phyloP scores from a whole-genome alignment of 768 basidiomycete genomes.

The Termitomyces sp. region DNA sequence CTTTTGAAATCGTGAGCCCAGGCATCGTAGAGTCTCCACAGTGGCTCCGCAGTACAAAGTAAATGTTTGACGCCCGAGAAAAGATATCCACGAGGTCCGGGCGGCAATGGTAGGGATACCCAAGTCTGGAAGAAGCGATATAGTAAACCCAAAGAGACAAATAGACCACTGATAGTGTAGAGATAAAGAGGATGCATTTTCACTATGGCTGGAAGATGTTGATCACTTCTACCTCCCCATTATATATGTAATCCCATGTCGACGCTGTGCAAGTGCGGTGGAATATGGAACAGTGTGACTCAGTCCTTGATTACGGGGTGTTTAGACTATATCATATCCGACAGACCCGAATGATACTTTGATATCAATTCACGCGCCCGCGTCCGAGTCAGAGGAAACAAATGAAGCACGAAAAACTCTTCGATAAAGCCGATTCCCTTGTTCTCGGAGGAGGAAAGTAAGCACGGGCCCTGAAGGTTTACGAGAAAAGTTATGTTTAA shows the following conservation, averaged over 20 bases:
- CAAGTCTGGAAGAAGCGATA: slow-evolving; percentile 2
- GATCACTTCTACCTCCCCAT: not conserved
- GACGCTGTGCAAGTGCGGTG: slow-evolving; percentile 9
- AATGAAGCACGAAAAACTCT: not conserved
- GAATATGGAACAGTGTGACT: slow-evolving; percentile 2
- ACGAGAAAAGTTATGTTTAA: not conserved
- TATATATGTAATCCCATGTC: slow-evolving; percentile 3
- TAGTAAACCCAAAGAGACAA: not conserved
- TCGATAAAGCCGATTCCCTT: not conserved
- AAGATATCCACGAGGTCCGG: slow-evolving; percentile 24
- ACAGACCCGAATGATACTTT: not conserved
- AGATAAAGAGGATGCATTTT: slow-evolving; percentile 10
- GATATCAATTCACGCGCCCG: not conserved
- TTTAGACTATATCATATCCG: not conserved
- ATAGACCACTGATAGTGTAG: slow-evolving; percentile 7
- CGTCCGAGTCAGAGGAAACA: not conserved
- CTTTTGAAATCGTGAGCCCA: slow-evolving; percentile 25
- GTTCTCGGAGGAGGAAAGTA: slow-evolving; percentile 2
- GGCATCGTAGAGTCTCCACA: slow-evolving; percentile 26
- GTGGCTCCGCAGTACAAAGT: slow-evolving; percentile 21
- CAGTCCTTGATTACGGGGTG: slow-evolving; percentile 6
- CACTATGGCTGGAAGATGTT: not conserved
- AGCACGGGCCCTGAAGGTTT: not conserved
- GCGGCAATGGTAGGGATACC: slow-evolving; percentile 22
- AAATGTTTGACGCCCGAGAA: slow-evolving; percentile 24